Base-by-base conservation (phyloP, 352 stramenopile species). In the Globisporangium lucens region DNA sequence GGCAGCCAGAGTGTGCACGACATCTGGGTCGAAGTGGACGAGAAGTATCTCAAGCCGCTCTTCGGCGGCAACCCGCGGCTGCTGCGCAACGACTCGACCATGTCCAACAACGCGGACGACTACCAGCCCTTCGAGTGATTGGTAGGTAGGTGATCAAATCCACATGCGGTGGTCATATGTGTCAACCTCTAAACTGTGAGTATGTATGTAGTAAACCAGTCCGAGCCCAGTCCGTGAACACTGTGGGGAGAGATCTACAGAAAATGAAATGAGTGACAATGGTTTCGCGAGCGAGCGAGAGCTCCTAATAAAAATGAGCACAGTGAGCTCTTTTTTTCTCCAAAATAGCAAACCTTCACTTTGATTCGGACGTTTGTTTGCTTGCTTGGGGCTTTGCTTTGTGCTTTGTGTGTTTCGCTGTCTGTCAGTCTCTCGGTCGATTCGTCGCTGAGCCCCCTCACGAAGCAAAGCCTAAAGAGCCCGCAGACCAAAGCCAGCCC, bases 41-140 rank as follows among this genome's bases (percentile, higher is more conserved):
- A 80, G 49, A 78, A 67, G 60, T 80, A 80, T 56, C 58, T 82
- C 47, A 82, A 81, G 61, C 75, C 75, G 8, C 13, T 80, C 22
- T 82, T 82, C 63, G 75, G 75, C 7, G 70, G 70, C 13, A 70
- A 76, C 20, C 70, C 66, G 29, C 66, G 55, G 4, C 63, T 62
- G 29, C 38, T 49, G n/a, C 52, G 27, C 41, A 29, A 62, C 29
- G 46, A 68, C 27, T 56, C 53, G 43, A 36, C 61, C 13, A 51
- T 59, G 43, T 52, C 47, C 1, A 36, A 41, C 33, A n/a, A 24
- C 22, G 30, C 8, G 15, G 43, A 30, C 59, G 29, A n/a, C 17
- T 55, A 56, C 17, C 58, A 65, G 36, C 27, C 24, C 6, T 36
- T 70, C 61, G 61, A 60, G 35, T 58, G 35, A 58, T 17, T 9